Conservation (phyloP, 2,329 filamentous ascomycete genomes). For the Chaetothyriales sp. region DNA sequence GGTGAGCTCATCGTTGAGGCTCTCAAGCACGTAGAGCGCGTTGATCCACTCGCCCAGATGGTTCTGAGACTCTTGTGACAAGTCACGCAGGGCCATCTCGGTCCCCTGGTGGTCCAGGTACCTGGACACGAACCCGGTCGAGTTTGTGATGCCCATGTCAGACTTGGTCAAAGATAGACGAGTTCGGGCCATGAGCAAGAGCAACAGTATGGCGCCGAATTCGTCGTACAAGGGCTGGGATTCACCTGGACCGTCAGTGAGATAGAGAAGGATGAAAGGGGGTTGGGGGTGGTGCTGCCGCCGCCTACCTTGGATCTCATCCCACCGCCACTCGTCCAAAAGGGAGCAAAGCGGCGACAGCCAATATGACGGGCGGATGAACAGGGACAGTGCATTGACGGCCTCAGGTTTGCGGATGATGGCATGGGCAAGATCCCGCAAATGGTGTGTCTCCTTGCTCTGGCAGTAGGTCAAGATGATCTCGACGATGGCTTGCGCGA, state of each 20-base stretch:
- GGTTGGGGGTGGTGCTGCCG: not conserved
- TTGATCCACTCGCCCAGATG: constrained; percentile 46
- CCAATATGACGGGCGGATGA: constrained; percentile 41
- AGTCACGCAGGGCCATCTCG: constrained; percentile 34
- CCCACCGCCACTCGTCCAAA: constrained; percentile 49
- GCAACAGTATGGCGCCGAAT: constrained; percentile 45
- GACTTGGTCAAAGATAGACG: constrained; percentile 39
- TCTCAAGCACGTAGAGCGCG: constrained; percentile 47
- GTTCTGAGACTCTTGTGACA: constrained; percentile 41
- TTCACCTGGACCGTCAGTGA: constrained; percentile 30
- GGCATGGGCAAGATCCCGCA: constrained; percentile 45
- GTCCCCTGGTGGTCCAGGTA: constrained; percentile 33
- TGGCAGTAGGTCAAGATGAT: constrained; percentile 42
- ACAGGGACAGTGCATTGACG: constrained; percentile 45
- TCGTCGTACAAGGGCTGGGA: constrained; percentile 52
- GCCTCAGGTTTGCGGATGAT: constrained; percentile 40
- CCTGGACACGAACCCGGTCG: constrained; percentile 41
- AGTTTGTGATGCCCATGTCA: constrained; percentile 37
- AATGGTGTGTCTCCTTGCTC: constrained; percentile 46
- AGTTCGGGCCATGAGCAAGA: constrained; percentile 42
- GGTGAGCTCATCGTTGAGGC: constrained; percentile 49
- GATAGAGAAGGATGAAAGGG: constrained; percentile 2
- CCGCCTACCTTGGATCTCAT: constrained; percentile 42
- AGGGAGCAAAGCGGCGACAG: constrained; percentile 43
- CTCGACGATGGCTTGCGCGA: constrained; percentile 62